Conservation (phyloP, 2,329 filamentous ascomycete genomes). For the Ambrosiella xylebori region DNA sequence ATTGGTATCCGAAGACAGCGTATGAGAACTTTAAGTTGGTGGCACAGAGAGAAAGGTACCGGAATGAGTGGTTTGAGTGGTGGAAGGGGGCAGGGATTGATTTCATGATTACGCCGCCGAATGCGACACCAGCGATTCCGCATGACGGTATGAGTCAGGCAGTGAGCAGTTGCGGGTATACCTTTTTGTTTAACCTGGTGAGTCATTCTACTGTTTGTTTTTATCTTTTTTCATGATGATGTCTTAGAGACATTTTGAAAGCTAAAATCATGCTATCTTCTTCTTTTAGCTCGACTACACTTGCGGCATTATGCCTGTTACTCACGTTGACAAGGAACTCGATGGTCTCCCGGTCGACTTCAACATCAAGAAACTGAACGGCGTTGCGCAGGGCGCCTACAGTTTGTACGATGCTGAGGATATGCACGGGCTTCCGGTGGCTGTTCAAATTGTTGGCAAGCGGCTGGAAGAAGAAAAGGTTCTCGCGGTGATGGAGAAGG, state of each 20-base stretch:
- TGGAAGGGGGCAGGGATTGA: constrained; percentile 60
- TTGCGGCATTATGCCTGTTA: constrained; percentile 66
- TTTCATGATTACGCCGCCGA: constrained; percentile 67
- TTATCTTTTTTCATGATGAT: constrained; percentile 18
- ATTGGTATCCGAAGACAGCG: constrained; percentile 58
- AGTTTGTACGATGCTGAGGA: constrained; percentile 64
- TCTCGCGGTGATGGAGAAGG: constrained; percentile 57
- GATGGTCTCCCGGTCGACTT: constrained; percentile 49
- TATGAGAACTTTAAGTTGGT: constrained; percentile 74
- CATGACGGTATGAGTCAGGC: constrained; percentile 76
- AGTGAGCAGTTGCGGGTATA: constrained; percentile 77
- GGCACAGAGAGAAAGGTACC: constrained; percentile 58
- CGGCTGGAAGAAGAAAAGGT: constrained; percentile 80
- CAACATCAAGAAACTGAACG: constrained; percentile 50
- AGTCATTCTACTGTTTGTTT: constrained; percentile 18
- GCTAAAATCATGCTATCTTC: constrained; percentile 4
- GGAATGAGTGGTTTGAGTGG: constrained; percentile 66
- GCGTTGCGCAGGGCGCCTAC: constrained; percentile 67
- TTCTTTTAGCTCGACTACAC: constrained; percentile 59
- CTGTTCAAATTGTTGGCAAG: constrained; percentile 65
- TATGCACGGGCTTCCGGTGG: constrained; percentile 81
- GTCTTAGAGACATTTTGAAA: not conserved
- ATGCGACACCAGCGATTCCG: constrained; percentile 76
- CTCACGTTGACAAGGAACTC: constrained; percentile 54
- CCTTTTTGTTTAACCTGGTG: constrained; percentile 80